Evolutionary conservation across 1,139 yeast genomes (phyloP), one percentile per base, ranked within the genome.

Genomic region (Hansenula lynferdii): DNA sequence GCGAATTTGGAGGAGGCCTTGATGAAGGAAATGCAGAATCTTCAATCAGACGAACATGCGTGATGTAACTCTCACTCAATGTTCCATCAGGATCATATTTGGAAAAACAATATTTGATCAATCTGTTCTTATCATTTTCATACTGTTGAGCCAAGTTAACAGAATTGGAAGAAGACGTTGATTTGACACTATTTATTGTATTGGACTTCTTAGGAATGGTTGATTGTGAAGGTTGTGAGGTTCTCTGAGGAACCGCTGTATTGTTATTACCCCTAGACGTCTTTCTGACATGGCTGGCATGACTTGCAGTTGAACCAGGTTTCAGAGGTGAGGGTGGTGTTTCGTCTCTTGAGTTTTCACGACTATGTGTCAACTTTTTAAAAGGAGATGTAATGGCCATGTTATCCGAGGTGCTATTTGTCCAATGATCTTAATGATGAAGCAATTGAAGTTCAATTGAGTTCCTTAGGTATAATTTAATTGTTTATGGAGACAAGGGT

Each of bases 11-110:
- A 1, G 77, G 70, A 1, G 80, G 79, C 36, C 69, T 62, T 3
- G 62, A 47, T 29, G 69, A 64, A 7, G 77, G 75, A 29, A 62
- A 69, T 34, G 65, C 64, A 0, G 75, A 60, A 48, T 75, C 79
- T 47, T 75, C 81, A 36, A 71, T 60, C 19, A 79, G 67, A 36
- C 83, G 60, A 8, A 75, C 81, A 54, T 80, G 85, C 1, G 83
- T 76, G 40, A 78, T 67, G 52, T 79, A 79, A 29, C 62, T 68
- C 38, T 76, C 82, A 12, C 62, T 54, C 15, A 67, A 58, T 6
- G 54, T 56, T 6, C 70, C 67, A 15, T 61, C 61, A 15, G 51
- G 49, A 39, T 61, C 72, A 24, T 59, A 54, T 35, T 62, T 66
- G 7, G 70, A 57, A 48, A 75, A 75, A 41, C 79, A 68, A 41